These are phyloP conservation scores for Ogataea sp. DNA, from an alignment of 805 yeast species.

Conservation along the genomic window DNA sequence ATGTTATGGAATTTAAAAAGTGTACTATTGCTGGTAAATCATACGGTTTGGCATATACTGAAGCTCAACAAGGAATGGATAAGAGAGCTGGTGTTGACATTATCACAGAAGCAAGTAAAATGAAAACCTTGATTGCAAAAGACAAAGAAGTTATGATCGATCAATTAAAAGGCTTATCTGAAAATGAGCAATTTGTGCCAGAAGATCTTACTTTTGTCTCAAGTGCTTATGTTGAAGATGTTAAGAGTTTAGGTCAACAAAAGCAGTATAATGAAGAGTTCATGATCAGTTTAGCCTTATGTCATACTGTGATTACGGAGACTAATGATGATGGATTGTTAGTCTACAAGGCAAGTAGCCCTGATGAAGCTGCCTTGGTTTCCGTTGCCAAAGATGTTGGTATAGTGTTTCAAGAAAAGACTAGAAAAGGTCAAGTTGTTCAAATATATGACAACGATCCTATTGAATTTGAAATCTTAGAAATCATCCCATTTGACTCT, in stretches of 20 bases:
- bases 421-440: slow-evolving; percentile 37
- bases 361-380: slow-evolving; percentile 80
- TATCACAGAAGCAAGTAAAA: slow-evolving; percentile 46
- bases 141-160: slow-evolving; percentile 57
- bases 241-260: slow-evolving; percentile 32
- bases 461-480: slow-evolving; percentile 40
- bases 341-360: slow-evolving; percentile 70
- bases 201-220: slow-evolving; percentile 56
- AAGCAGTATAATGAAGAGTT: slow-evolving; percentile 45
- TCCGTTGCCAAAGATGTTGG: slow-evolving; percentile 70
- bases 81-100: slow-evolving; percentile 74
- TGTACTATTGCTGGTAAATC: slow-evolving; percentile 66
- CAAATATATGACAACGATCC: slow-evolving; percentile 38
- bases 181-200: slow-evolving; percentile 43
- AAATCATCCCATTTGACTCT: slow-evolving; percentile 57
- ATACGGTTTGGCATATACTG: slow-evolving; percentile 78
- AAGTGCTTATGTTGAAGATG: slow-evolving; percentile 46
- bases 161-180: slow-evolving; percentile 19
- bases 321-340: slow-evolving; percentile 30
- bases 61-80: slow-evolving; percentile 71
- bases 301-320: slow-evolving; percentile 72
- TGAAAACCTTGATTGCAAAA: slow-evolving; percentile 43
- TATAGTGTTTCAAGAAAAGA: slow-evolving; percentile 47
- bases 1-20: slow-evolving; percentile 79
- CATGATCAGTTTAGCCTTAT: slow-evolving; percentile 58